Conservation (phyloP, 352 stramenopile species). For the Globisporangium carolinianum region DNA sequence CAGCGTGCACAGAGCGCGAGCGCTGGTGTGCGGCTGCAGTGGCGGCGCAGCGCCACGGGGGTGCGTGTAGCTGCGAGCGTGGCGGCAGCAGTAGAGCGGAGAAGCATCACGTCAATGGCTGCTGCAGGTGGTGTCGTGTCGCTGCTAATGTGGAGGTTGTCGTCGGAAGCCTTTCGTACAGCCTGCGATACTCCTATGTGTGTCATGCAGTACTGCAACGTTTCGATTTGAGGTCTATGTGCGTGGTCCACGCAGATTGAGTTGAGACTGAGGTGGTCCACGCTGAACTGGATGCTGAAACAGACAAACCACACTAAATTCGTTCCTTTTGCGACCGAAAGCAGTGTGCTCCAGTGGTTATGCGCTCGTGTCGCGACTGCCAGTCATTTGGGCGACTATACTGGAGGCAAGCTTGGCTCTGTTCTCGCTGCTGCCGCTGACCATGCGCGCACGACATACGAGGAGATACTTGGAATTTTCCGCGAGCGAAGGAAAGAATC, state of each 20-base stretch:
- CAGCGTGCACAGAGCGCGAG: background rate
- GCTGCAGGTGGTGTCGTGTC: background rate
- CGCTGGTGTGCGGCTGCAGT: background rate
- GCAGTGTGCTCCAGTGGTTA: too few relatives aligned
- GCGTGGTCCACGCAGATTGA: too few relatives aligned
- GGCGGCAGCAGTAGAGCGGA: background rate
- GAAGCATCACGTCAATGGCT: background rate
- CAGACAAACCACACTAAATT: too few relatives aligned
- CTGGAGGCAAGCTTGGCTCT: background rate
- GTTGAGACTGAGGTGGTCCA: too few relatives aligned
- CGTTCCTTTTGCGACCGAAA: too few relatives aligned
- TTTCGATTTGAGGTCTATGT: too few relatives aligned
- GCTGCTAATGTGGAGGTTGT: too few relatives aligned
- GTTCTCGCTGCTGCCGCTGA: too few relatives aligned
- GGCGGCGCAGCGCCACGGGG: background rate
- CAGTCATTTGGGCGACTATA: background rate
- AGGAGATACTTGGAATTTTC: slow-evolving; percentile 51
- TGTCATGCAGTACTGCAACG: too few relatives aligned
- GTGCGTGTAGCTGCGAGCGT: background rate
- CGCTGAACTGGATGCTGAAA: too few relatives aligned
- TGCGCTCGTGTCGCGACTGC: background rate
- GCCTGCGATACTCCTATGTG: too few relatives aligned
- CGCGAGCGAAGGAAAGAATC: slow-evolving; percentile 40
- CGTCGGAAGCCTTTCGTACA: too few relatives aligned
- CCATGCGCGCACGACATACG: background rate